Percentiles rank a stretch among this genome's conserved stretches.
These are phyloP conservation scores for Diospyros lotus DNA, from an alignment of 148 eudicot genomes.

Conservation along the genomic window DNA sequence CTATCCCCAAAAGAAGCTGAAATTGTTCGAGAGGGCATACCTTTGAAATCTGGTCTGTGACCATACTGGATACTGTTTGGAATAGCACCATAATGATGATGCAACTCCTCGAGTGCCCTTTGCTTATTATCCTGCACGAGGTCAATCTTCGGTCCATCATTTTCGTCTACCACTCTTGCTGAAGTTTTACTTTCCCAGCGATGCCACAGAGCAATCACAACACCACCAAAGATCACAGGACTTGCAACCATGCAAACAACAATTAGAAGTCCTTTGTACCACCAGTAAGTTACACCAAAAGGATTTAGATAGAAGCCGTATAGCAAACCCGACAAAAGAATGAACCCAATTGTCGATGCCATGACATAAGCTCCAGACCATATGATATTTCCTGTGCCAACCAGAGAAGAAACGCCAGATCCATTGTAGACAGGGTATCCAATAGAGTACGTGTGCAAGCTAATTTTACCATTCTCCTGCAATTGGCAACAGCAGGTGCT, in stretches of 20 bases:
- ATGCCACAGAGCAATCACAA: constrained; percentile 63
- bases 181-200: constrained; percentile 53
- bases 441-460: constrained; percentile 26
- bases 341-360: constrained; percentile 58
- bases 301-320: constrained; percentile 59
- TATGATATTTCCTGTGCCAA: constrained; percentile 70
- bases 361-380: constrained; percentile 71
- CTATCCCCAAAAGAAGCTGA: not conserved
- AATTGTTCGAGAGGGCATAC: constrained; percentile 22
- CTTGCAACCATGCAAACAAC: constrained; percentile 66
- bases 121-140: constrained; percentile 16
- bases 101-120: constrained; percentile 18
- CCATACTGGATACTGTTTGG: constrained; percentile 47
- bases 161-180: constrained; percentile 20
- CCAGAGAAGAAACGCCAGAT: constrained; percentile 58
- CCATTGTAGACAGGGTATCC: constrained; percentile 26
- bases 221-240: constrained; percentile 68
- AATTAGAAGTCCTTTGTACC: constrained; percentile 89
- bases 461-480: constrained; percentile 68
- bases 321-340: constrained; percentile 45
- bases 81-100: constrained; percentile 22
- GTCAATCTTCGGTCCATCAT: constrained; percentile 13
- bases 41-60: constrained; percentile 69
- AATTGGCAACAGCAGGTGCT: not conserved
- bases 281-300: constrained; percentile 38